Evolutionary conservation across 805 yeast genomes (phyloP), one percentile per base, ranked within the genome.

Genomic region (Ogataea angusta): DNA sequence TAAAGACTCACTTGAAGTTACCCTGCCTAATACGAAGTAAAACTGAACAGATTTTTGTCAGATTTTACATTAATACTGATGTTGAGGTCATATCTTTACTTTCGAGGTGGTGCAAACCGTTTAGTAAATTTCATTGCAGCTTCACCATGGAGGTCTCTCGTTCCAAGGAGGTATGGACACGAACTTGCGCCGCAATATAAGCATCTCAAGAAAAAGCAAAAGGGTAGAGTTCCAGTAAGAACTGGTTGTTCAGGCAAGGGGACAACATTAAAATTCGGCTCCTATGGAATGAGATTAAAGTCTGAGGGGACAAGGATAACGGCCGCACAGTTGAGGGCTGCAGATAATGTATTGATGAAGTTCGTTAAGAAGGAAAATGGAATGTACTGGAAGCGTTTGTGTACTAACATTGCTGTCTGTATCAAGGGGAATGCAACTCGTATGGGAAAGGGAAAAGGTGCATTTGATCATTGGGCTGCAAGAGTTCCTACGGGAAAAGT

Each of bases 401-500:
- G 81, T 36, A 84, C 96, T 16, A 83, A 85, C 60, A 75, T 88
- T 39, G 93, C 98, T 0, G 95, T 93, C 10, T 89, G 96, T 66
- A 79, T 86, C 47, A 93, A 93, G 69, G 99, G 99, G 69, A 93
- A 93, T 64, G 96, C 93, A 63, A 88, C 96, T 9, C 93, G 99
- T 82, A 93, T 93, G 99, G 99, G 99, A 72, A 93, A 93, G 66
- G 99, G 99, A 70, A 93, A 93, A 67, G 99, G 99, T 67, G 83
- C 90, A 0, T 91, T 93, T 60, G 96, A 88, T 57, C 93, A 88
- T 69, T 93, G 98, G 98, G 95, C 95, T 56, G 85, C 82, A 24
- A 80, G 99, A 56, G 93, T 93, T 10, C 95, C 98, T 29, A 90
- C 97, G 0, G 99, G 99, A 3, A 90, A 89, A 59, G 80, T 93